Conservation (phyloP, 2,329 filamentous ascomycete species). For the Leptodontidium sp. region DNA sequence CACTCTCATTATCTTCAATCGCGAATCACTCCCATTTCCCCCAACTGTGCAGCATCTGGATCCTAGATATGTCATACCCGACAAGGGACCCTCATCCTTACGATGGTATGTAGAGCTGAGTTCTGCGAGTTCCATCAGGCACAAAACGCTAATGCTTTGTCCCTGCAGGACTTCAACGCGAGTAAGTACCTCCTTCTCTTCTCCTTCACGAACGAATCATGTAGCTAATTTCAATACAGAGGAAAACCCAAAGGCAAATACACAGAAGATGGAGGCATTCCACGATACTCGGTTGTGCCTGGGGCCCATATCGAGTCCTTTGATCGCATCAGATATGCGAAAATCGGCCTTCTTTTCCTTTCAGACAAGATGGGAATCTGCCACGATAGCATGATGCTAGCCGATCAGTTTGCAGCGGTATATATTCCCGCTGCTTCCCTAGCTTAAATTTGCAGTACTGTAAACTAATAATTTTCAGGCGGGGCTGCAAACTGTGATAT, state of each 20-base stretch:
- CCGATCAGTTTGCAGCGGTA: constrained; percentile 74
- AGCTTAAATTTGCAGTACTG: too few species aligned
- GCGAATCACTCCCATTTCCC: not conserved
- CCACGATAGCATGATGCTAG: constrained; percentile 44
- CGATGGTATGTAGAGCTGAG: constrained; percentile 6
- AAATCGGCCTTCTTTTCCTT: constrained; percentile 15
- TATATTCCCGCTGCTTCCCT: constrained; percentile 41
- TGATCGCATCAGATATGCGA: not conserved
- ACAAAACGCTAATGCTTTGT: not conserved
- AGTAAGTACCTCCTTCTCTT: constrained; percentile 11
- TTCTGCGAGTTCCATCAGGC: not conserved
- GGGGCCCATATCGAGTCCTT: not conserved
- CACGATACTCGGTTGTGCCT: not conserved
- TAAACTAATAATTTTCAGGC: not conserved
- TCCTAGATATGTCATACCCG: not conserved
- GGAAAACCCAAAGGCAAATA: constrained; percentile 12
- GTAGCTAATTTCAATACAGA: not conserved
- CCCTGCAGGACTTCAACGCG: constrained; percentile 21
- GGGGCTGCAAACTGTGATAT: not conserved
- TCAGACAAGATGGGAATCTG: constrained; percentile 16
- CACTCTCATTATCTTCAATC: not conserved
- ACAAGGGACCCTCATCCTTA: constrained; percentile 5
- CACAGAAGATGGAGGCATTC: not conserved
- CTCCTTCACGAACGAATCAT: not conserved
- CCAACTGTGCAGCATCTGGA: not conserved